Percentiles rank a stretch among this genome's conserved stretches.
Conservation (phyloP, 2,329 filamentous ascomycete genomes). For the Monosporascus sp. region DNA sequence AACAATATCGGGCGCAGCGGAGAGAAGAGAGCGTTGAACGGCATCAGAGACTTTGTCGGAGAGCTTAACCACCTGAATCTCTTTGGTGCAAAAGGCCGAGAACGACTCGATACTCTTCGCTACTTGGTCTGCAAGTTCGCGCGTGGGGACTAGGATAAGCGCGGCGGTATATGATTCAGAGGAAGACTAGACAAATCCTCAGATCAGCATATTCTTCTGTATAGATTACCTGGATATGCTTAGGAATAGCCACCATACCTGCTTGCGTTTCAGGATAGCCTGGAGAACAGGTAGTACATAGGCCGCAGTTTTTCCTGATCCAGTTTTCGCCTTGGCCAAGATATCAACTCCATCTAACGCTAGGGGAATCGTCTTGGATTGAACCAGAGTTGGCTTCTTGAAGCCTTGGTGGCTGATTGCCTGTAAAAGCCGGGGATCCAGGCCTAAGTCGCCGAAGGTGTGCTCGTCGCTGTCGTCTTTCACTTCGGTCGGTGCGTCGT, state of each 20-base stretch:
- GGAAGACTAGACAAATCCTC: constrained; percentile 34
- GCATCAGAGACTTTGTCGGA: constrained; percentile 86
- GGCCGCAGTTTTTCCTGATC: constrained; percentile 95
- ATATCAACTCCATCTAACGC: constrained; percentile 85
- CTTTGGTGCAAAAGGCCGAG: constrained; percentile 76
- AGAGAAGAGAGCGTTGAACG: constrained; percentile 80
- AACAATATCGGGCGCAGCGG: constrained; percentile 81
- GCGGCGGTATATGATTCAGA: constrained; percentile 55
- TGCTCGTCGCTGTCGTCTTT: constrained; percentile 23
- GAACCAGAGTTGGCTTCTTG: constrained; percentile 80
- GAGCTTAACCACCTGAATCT: constrained; percentile 76
- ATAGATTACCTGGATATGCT: neutral
- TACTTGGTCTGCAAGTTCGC: constrained; percentile 90
- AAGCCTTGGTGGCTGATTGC: constrained; percentile 81
- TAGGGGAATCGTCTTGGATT: constrained; percentile 80
- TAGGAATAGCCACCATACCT: constrained; percentile 34
- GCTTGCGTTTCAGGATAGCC: constrained; percentile 72
- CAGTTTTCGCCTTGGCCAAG: constrained; percentile 86
- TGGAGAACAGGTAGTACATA: constrained; percentile 89
- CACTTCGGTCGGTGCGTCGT: constrained; percentile 36
- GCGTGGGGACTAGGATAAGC: constrained; percentile 90
- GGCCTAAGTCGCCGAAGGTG: constrained; percentile 69
- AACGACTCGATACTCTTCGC: constrained; percentile 72
- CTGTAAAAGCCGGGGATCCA: constrained; percentile 82
- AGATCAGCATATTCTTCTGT: neutral